phyloP scores from a whole-genome alignment of 306 rosid genomes.

The Carpinus fangiana region DNA sequence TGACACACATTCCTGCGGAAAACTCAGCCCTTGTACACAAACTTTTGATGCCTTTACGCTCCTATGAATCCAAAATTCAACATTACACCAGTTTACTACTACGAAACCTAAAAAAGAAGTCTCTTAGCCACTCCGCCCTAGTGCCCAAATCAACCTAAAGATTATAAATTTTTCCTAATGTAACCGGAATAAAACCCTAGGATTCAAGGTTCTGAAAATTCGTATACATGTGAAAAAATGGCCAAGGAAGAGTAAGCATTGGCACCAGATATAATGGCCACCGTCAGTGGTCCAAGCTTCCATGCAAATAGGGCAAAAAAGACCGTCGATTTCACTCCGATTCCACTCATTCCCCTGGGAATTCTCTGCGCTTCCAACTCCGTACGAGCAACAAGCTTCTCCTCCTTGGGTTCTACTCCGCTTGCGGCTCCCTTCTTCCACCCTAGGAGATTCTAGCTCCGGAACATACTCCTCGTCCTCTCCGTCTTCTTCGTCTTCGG shows the following conservation, averaged over 20 bases:
- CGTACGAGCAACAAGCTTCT: slow-evolving; percentile 40
- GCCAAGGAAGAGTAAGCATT: not conserved
- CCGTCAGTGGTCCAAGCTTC: slow-evolving; percentile 72
- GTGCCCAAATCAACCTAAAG: not conserved
- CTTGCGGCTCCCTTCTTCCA: slow-evolving; percentile 48
- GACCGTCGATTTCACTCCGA: slow-evolving; percentile 54
- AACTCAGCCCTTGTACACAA: not conserved
- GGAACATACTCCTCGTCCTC: slow-evolving; percentile 35
- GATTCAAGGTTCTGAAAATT: not conserved
- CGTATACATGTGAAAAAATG: not conserved
- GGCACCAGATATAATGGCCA: slow-evolving; percentile 70
- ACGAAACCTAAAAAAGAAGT: not conserved
- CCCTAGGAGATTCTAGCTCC: slow-evolving; percentile 22
- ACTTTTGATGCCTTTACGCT: not conserved
- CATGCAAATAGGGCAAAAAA: slow-evolving; percentile 84
- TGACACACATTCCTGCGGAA: not conserved
- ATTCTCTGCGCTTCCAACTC: slow-evolving; percentile 19
- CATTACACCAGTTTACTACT: not conserved
- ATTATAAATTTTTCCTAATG: not conserved
- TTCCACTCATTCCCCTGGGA: slow-evolving; percentile 59
- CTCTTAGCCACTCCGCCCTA: not conserved
- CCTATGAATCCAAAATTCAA: slow-evolving; percentile 11
- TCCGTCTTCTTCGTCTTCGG: slow-evolving; percentile 4
- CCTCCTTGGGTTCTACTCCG: slow-evolving; percentile 60
- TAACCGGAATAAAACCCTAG: not conserved